Evolutionary conservation across 495 filamentous ascomycete species (phyloP).

Genomic region (Penicillium goetzii): DNA sequence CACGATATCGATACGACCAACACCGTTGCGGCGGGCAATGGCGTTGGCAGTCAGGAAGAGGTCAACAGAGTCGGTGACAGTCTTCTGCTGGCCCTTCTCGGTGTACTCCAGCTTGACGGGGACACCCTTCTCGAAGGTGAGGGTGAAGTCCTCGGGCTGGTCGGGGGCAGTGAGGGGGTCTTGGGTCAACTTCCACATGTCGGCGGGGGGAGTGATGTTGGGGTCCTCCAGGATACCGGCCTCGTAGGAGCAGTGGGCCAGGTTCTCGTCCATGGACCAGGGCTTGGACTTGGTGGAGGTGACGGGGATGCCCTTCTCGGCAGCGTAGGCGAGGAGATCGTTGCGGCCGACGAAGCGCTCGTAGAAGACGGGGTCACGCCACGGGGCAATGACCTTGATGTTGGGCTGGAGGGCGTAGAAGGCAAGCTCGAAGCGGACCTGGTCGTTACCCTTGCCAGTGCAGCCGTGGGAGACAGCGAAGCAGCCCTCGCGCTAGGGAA

Average conservation of each 20-base stretch:
- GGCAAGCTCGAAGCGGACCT: conserved; percentile 83
- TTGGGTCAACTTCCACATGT: conserved; percentile 84
- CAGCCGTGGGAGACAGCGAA: conserved; percentile 75
- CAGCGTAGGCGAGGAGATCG: conserved; percentile 87
- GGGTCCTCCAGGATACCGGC: conserved; percentile 67
- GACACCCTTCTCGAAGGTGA: conserved; percentile 84
- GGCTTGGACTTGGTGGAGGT: conserved; percentile 85
- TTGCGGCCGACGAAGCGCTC: conserved; percentile 80
- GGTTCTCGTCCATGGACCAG: conserved; percentile 82
- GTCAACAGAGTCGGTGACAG: conserved; percentile 73
- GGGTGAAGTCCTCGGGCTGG: conserved; percentile 72
- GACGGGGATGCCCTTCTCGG: conserved; percentile 77
- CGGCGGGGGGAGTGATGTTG: conserved; percentile 62
- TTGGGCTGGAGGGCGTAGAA: conserved; percentile 74
- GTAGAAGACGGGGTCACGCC: conserved; percentile 85
- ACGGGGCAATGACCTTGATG: conserved; percentile 88
- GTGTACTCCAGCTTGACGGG: conserved; percentile 70
- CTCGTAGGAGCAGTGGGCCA: conserved; percentile 91
- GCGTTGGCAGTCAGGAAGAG: conserved; percentile 80
- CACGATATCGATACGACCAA: conserved; percentile 91
- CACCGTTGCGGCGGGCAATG: conserved; percentile 75
- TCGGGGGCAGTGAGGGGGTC: conserved; percentile 79
- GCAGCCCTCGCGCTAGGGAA: conserved; percentile 43
- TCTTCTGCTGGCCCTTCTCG: conserved; percentile 55
- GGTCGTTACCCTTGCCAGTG: conserved; percentile 87